Evolutionary conservation across 352 stramenopile genomes (phyloP).

Genomic region (Globisporangium echinulatum): DNA sequence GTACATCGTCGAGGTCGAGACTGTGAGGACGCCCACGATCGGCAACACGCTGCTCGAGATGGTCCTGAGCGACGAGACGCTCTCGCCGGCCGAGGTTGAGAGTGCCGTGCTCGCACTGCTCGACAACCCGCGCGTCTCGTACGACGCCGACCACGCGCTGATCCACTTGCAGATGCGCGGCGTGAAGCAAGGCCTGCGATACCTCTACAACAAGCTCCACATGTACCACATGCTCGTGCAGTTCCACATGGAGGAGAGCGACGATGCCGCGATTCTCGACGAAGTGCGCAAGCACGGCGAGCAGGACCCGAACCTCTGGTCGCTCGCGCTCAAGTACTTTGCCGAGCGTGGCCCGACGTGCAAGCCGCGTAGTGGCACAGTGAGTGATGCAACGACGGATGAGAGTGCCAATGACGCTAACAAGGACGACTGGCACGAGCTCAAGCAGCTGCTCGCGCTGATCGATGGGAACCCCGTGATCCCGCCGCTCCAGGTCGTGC

Average conservation of each 20-base stretch:
- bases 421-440: conserved; percentile 65
- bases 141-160: conserved; percentile 91
- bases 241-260: conserved; percentile 90
- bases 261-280: conserved; percentile 86
- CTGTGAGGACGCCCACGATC: conserved; percentile 83
- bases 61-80: conserved; percentile 55
- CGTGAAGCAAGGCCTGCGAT: conserved; percentile 91
- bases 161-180: conserved; percentile 90
- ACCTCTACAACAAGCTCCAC: conserved; percentile 92
- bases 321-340: conserved; percentile 88
- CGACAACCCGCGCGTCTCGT: conserved; percentile 86
- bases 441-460: conserved; percentile 69
- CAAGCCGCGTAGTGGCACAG: conserved; percentile 36
- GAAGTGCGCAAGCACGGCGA: conserved; percentile 87
- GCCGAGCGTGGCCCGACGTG: conserved; percentile 69
- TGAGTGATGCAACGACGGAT: background rate
- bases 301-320: conserved; percentile 88
- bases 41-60: conserved; percentile 88
- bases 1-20: conserved; percentile 88
- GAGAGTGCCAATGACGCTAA: background rate
- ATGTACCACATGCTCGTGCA: conserved; percentile 94
- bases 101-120: conserved; percentile 84
- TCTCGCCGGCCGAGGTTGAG: conserved; percentile 60
- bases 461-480: conserved; percentile 81
- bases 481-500: conserved; percentile 77